Base-by-base conservation (phyloP, 176 grass and related monocot genomes). In the Eleusine coracana region DNA sequence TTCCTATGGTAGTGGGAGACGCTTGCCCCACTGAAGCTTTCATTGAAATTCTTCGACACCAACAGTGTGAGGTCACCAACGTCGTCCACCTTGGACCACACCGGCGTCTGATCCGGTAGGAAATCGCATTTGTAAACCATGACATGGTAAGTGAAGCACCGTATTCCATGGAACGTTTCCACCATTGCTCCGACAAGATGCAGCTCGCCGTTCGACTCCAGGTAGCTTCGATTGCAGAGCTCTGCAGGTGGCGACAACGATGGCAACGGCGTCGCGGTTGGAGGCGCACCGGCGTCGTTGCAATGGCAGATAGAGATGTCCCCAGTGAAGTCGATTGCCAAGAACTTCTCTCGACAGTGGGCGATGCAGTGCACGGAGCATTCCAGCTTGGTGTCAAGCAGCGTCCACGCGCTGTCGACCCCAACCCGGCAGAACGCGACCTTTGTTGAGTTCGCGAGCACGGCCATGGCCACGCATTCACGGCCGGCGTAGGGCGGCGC, bases 341-440 rank as follows among this genome's bases (percentile, higher is more conserved):
- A 10, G 37, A 76, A 56, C 49, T 2, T 76, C 1, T 9, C 73
- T 0, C 55, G 36, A 37, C 74, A 58, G 48, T 68, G 49, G 14
- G 76, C 12, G 16, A 68, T 0, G 3, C 62, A 6, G 45, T 2
- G 7, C 1, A 76, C 37, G 23, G 36, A 41, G 59, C 36, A 18
- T 3, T 39, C 59, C 16, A 75, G 31, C 17, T 68, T 21, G 6
- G 82, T 68, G 11, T 84, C 46, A 10, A 76, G 6, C 23, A 84
- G 73, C 17, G 23, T 76, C 73, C 82, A 84, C 5, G 62, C 49
- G 2, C 18, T 27, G 62, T 84, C 63, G 14, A 18, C 15, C 0
- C 73, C 63, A 3, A 58, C 16, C 16, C 38, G 49, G 73, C 82
- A 84, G 82, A 84, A 59, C 15, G 63, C 72, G 37, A 84, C 63